Evolutionary conservation across 2,329 filamentous ascomycete species (phyloP), one percentile per base, ranked within the genome.

Genomic region (Venturia nashicola): DNA sequence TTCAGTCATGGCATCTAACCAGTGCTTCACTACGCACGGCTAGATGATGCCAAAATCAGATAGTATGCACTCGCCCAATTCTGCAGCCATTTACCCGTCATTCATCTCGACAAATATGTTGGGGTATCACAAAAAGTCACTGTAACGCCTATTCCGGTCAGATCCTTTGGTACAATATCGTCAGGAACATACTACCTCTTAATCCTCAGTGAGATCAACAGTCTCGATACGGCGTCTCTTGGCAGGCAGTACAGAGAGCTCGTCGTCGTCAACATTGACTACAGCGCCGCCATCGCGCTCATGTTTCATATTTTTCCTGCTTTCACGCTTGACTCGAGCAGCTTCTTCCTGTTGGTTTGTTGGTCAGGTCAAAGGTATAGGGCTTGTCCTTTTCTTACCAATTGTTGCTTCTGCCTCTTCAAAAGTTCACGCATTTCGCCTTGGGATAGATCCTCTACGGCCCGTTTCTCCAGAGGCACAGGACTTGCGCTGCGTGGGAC

Each of bases 401-500:
- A 32, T 18, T 57, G 27, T 36, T 57, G 27, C 61, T 66, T 63
- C 27, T 69, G 68, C 20, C 67, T 67, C 23, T 62, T 62, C 4
- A 70, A 32, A 6, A 71, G 66, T 55, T 70, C 67, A 11, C 65
- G 62, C 64, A 70, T 63, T 60, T 73, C 71, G 18, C 70, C 68
- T 23, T 51, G 11, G 27, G 66, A 66, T 11, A 70, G 60, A 1
- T 68, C 66, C 14, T 71, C 68, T 8, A 69, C 16, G 2, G 69
- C 65, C 32, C 68, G 48, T 8, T 70, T 65, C 40, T 72, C 67
- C 0, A 70, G 51, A 16, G 68, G 68, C n/a, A 67, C 62, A 0
- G 72, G 73, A 12, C 66, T 70, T 1, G 71, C 71, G 1, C 64
- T 69, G 12, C 70, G 68, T 3, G 69, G 70, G 18, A 76, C 70